Evolutionary conservation across 2,329 filamentous ascomycete species (phyloP).

Genomic region (Xylaria sp.): DNA sequence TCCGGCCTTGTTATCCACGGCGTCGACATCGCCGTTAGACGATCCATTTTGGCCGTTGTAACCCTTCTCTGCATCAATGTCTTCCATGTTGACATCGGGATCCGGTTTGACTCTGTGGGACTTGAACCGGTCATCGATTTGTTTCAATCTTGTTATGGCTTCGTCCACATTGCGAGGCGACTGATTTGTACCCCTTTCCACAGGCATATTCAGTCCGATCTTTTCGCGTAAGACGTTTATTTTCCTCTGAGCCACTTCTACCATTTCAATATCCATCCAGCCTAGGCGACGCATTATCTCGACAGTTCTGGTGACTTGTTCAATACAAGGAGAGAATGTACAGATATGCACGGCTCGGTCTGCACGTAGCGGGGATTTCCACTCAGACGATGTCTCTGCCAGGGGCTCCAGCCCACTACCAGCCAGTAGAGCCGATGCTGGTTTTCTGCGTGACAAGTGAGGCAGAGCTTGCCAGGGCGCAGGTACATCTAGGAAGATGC

Average conservation of each 20-base stretch:
- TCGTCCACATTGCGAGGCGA: conserved; percentile 81
- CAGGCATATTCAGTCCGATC: conserved; percentile 72
- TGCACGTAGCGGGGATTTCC: conserved; percentile 75
- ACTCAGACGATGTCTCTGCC: conserved; percentile 48
- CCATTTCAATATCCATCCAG: conserved; percentile 94
- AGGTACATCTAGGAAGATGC: conserved; percentile 82
- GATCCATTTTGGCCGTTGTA: conserved; percentile 46
- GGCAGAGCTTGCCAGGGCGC: conserved; percentile 83
- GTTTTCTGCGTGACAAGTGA: conserved; percentile 72
- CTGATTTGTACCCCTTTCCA: conserved; percentile 77
- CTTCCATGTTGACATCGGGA: conserved; percentile 56
- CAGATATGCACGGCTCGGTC: conserved; percentile 81
- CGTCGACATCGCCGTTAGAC: conserved; percentile 48
- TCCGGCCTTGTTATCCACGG: conserved; percentile 43
- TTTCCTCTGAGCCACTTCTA: conserved; percentile 83
- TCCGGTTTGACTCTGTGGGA: conserved; percentile 60
- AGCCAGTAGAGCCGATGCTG: conserved; percentile 46
- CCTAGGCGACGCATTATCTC: conserved; percentile 81
- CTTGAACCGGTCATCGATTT: conserved; percentile 76
- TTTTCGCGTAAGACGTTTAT: conserved; percentile 86
- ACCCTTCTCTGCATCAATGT: conserved; percentile 48
- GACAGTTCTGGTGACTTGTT: conserved; percentile 91
- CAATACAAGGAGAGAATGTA: conserved; percentile 96
- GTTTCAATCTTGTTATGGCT: conserved; percentile 76
- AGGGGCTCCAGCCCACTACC: conserved; percentile 36